Percentiles rank a stretch among this genome's conserved stretches.
These are phyloP conservation scores for Tetraselmis striata DNA, from an alignment of 139 green algal species.

Conservation along the genomic window DNA sequence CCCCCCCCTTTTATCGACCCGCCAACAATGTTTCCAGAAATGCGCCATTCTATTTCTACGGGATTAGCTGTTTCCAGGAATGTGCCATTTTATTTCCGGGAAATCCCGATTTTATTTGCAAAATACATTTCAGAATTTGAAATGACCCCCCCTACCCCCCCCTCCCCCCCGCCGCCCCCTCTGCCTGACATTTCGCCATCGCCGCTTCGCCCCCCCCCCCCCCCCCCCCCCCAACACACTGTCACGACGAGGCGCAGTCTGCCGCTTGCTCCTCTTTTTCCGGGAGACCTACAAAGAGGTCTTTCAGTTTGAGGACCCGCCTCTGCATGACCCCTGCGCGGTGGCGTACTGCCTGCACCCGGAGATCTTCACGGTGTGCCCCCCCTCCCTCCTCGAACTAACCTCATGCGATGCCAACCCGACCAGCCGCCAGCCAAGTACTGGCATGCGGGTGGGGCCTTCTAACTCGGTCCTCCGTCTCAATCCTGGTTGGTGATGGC, in stretches of 20 bases:
- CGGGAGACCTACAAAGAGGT: slow-evolving; percentile 62
- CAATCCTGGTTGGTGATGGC: slow-evolving; percentile 3
- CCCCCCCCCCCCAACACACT: too few species aligned
- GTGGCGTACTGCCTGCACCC: slow-evolving; percentile 75
- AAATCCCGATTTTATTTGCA: too few species aligned
- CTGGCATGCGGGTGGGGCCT: background rate
- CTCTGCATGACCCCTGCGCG: slow-evolving; percentile 89
- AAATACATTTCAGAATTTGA: too few species aligned
- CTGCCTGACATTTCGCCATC: too few species aligned
- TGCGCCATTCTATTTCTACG: too few species aligned
- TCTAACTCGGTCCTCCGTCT: background rate
- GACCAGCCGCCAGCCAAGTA: background rate
- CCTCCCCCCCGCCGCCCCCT: too few species aligned
- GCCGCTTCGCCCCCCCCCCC: too few species aligned
- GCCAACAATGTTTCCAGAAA: background rate
- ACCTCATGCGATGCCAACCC: background rate
- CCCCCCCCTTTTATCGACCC: background rate
- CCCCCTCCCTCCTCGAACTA: background rate
- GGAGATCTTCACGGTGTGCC: slow-evolving; percentile 62
- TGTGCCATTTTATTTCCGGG: too few species aligned
- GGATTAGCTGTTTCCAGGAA: too few species aligned
- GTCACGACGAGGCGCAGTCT: background rate
- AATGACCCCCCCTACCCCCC: too few species aligned
- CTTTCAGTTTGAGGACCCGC: slow-evolving; percentile 78
- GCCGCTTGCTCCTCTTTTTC: slow-evolving; percentile 43